phyloP scores from a whole-genome alignment of 139 green algal species.

The Micromonas commoda region DNA sequence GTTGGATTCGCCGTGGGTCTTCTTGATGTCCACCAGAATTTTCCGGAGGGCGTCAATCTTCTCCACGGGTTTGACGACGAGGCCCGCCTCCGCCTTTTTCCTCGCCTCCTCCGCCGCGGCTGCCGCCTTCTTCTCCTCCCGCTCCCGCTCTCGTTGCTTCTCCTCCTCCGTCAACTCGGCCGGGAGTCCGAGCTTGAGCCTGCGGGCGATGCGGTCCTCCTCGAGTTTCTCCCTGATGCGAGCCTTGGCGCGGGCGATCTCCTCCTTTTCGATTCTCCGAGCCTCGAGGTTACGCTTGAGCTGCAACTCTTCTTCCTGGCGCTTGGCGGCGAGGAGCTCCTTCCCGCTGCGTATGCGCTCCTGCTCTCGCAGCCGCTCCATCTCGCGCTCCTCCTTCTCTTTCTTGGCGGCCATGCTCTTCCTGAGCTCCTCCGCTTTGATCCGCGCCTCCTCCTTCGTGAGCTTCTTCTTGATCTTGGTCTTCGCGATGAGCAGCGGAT shows the following conservation, averaged over 20 bases:
- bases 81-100: conserved; percentile 28
- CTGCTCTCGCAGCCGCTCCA: conserved; percentile 56
- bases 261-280: conserved; percentile 53
- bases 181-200: conserved; percentile 75
- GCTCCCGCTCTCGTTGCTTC: conserved; percentile 51
- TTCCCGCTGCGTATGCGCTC: conserved; percentile 54
- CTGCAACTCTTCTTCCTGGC: conserved; percentile 58
- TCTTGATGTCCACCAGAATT: conserved; percentile 78
- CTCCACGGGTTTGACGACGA: conserved; percentile 62
- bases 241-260: conserved; percentile 51
- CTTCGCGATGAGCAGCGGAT: conserved; percentile 24
- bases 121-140: conserved; percentile 42
- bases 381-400: conserved; percentile 62
- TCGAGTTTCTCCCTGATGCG: conserved; percentile 74
- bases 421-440: neutral
- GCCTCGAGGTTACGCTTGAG: conserved; percentile 47
- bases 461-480: conserved; percentile 55
- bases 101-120: neutral
- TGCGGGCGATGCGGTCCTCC: conserved; percentile 73
- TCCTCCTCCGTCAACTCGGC: conserved; percentile 83
- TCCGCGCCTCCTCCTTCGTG: conserved; percentile 24
- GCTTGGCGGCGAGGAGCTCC: conserved; percentile 55
- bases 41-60: conserved; percentile 40
- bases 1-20: conserved; percentile 39
- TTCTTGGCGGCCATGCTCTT: conserved; percentile 21